Conservation (phyloP, 306 rosid genomes). For the Lithocarpus polystachyus region DNA sequence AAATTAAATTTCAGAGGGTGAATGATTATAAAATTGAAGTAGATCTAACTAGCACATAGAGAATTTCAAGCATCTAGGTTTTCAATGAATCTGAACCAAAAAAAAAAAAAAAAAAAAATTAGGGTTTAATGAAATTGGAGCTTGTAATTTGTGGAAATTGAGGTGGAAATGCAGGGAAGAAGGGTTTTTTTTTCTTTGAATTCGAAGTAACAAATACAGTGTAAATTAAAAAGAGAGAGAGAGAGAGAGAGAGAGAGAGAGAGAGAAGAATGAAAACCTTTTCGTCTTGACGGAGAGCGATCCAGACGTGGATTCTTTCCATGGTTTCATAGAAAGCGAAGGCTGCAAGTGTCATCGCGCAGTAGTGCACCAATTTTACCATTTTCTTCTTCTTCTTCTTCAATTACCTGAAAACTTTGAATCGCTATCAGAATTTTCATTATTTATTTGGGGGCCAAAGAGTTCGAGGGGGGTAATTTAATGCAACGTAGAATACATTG, state of each 20-base stretch:
- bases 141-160: neutral
- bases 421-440: neutral
- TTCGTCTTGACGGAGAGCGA: constrained; percentile 97
- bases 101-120: neutral
- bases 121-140: neutral
- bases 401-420: neutral
- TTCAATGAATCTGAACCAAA: neutral
- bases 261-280: constrained; percentile 44
- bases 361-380: constrained; percentile 83
- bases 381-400: constrained; percentile 33
- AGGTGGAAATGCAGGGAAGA: neutral
- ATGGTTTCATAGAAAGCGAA: constrained; percentile 91
- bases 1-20: neutral
- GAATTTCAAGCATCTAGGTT: neutral
- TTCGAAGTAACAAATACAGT: neutral
- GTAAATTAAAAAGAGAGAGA: too few species aligned
- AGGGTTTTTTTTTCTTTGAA: neutral
- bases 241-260: too few species aligned
- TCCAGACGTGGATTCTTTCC: constrained; percentile 95
- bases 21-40: neutral
- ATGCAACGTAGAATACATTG: neutral
- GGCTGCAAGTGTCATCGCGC: constrained; percentile 89
- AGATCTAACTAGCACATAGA: neutral
- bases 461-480: neutral
- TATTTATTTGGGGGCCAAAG: neutral